A percentile compares a stretch with the other conserved stretches of the same genome.
Evolutionary conservation across 164 flowering plant genomes (phyloP).

Genomic region (Tetracentron sinense): DNA sequence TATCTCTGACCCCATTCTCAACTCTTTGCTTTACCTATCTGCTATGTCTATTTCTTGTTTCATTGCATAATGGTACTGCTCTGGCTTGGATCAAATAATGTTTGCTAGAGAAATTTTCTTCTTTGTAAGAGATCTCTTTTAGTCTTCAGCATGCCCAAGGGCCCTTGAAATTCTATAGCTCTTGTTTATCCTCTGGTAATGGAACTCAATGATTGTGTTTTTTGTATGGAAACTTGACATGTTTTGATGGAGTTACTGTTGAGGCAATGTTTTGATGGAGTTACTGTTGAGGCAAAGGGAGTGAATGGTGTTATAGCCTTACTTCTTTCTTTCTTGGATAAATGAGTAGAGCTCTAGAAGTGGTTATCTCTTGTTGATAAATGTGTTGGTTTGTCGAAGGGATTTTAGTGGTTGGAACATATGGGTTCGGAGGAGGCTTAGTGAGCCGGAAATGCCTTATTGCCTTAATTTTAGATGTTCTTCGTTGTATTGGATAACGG

Average conservation of each 20-base stretch:
- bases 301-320: neutral
- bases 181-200: neutral
- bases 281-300: neutral
- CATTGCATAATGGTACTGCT: too few relatives aligned
- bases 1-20: too few relatives aligned
- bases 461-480: neutral
- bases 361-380: neutral
- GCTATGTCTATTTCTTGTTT: too few relatives aligned
- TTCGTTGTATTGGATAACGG: too few relatives aligned
- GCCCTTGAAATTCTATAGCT: neutral
- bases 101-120: too few relatives aligned
- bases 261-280: neutral
- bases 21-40: too few relatives aligned
- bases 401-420: neutral
- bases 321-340: neutral
- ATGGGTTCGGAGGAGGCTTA: neutral
- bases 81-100: too few relatives aligned
- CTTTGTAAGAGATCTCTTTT: too few relatives aligned
- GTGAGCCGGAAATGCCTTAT: neutral
- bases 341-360: neutral
- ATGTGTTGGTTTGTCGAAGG: neutral
- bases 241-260: neutral
- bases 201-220: neutral
- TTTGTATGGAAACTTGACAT: neutral
- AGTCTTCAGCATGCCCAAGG: too few relatives aligned